phyloP scores from a whole-genome alignment of 148 eudicot genomes.

The Rhododendron molle region DNA sequence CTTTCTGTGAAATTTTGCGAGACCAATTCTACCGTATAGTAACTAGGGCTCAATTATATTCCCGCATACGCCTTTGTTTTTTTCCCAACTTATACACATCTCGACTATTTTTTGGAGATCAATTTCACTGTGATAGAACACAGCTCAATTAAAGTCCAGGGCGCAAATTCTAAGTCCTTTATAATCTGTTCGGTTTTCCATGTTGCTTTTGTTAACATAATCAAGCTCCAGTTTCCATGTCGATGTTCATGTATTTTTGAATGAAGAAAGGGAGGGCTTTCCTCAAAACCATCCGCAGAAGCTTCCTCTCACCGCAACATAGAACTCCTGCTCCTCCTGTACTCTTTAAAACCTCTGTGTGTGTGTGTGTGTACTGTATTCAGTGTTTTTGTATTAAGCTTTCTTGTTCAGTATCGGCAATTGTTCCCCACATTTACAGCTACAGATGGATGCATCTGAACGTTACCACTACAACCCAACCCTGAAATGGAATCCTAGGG shows the following conservation, averaged over 20 bases:
- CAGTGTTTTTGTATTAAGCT: too few relatives aligned
- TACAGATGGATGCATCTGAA: slow-evolving; percentile 46
- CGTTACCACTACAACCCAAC: slow-evolving; percentile 67
- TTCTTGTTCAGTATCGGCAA: neutral
- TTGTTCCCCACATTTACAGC: neutral
- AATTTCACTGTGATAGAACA: neutral
- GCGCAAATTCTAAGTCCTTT: neutral
- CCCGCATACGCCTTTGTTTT: neutral
- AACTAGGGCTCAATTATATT: neutral
- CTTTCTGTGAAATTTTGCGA: neutral
- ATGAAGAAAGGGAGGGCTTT: neutral
- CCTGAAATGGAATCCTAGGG: slow-evolving; percentile 67
- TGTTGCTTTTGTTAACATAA: too few relatives aligned
- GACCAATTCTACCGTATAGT: neutral
- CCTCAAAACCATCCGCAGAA: neutral
- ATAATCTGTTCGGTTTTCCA: too few relatives aligned
- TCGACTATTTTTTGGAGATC: neutral
- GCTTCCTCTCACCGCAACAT: neutral
- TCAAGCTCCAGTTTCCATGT: neutral
- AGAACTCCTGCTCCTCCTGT: neutral
- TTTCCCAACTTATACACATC: neutral
- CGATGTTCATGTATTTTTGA: neutral
- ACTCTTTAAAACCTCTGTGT: neutral
- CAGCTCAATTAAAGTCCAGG: neutral
- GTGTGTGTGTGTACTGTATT: too few relatives aligned